Percentiles rank a stretch among this genome's conserved stretches.
phyloP scores from a whole-genome alignment of 2,329 filamentous ascomycete genomes.

The Aspergillus aculeatus region DNA sequence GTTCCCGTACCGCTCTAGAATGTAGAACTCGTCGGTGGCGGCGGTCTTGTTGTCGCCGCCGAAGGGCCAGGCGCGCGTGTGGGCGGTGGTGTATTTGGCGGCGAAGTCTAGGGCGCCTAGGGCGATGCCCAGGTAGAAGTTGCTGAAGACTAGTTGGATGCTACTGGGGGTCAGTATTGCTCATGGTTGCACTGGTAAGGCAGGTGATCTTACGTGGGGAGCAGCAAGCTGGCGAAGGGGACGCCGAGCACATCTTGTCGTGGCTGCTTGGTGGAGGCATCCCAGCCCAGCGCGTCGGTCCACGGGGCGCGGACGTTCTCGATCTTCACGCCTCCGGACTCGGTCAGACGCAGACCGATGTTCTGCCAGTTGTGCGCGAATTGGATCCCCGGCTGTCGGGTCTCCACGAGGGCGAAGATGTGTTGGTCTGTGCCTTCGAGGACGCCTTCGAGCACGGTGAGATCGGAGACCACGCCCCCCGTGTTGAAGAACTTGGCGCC shows the following conservation, averaged over 20 bases:
- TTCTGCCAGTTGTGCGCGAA: slow-evolving; percentile 63
- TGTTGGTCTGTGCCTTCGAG: slow-evolving; percentile 59
- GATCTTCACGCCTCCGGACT: slow-evolving; percentile 63
- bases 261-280: slow-evolving; percentile 51
- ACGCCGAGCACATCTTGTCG: slow-evolving; percentile 52
- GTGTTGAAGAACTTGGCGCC: slow-evolving; percentile 68
- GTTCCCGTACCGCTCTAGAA: slow-evolving; percentile 64
- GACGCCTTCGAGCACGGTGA: slow-evolving; percentile 65
- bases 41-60: slow-evolving; percentile 62
- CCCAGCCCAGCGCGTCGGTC: slow-evolving; percentile 63
- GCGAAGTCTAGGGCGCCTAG: slow-evolving; percentile 58
- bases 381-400: slow-evolving; percentile 57
- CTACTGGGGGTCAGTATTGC: slow-evolving; percentile 25
- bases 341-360: slow-evolving; percentile 61
- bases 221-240: slow-evolving; percentile 57
- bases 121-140: slow-evolving; percentile 65
- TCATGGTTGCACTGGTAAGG: background rate
- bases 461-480: slow-evolving; percentile 64
- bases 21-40: slow-evolving; percentile 63
- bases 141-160: slow-evolving; percentile 65
- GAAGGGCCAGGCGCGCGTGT: slow-evolving; percentile 63
- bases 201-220: slow-evolving; percentile 51
- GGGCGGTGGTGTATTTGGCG: slow-evolving; percentile 55
- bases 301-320: slow-evolving; percentile 58
- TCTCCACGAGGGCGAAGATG: slow-evolving; percentile 62